Conservation (phyloP, 345 rosid genomes). For the Dovyalis caffra region DNA sequence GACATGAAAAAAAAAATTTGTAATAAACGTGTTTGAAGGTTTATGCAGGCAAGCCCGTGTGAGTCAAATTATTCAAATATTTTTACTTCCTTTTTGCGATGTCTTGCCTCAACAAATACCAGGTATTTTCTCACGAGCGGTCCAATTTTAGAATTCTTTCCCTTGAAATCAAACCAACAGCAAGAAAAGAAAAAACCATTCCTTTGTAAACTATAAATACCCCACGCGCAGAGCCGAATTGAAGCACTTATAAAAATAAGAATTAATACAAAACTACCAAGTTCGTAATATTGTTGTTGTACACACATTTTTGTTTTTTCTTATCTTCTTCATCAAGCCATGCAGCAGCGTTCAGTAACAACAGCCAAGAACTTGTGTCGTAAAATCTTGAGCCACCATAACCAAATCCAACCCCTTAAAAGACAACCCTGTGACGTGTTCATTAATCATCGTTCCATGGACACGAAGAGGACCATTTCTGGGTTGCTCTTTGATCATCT, state of each 20-base stretch:
- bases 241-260: background rate
- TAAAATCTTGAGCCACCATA: constrained; percentile 16
- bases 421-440: constrained; percentile 54
- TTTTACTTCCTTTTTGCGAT: background rate
- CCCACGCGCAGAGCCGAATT: background rate
- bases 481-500: constrained; percentile 63
- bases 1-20: background rate
- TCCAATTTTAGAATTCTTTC: constrained; percentile 2
- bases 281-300: background rate
- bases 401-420: constrained; percentile 2
- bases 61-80: constrained; percentile 11
- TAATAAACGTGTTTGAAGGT: constrained; percentile 39
- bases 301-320: background rate
- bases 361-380: constrained; percentile 25
- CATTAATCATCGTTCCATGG: constrained; percentile 80
- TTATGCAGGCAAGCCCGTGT: background rate
- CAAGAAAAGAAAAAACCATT: background rate
- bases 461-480: constrained; percentile 70
- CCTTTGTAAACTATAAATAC: background rate
- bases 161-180: constrained; percentile 7
- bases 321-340: constrained; percentile 30
- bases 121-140: constrained; percentile 22
- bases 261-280: background rate
- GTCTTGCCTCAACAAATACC: constrained; percentile 6
- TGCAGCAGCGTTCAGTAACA: constrained; percentile 43